Conservation (phyloP, 345 rosid genomes). For the Eucalyptus sideroxylon region DNA sequence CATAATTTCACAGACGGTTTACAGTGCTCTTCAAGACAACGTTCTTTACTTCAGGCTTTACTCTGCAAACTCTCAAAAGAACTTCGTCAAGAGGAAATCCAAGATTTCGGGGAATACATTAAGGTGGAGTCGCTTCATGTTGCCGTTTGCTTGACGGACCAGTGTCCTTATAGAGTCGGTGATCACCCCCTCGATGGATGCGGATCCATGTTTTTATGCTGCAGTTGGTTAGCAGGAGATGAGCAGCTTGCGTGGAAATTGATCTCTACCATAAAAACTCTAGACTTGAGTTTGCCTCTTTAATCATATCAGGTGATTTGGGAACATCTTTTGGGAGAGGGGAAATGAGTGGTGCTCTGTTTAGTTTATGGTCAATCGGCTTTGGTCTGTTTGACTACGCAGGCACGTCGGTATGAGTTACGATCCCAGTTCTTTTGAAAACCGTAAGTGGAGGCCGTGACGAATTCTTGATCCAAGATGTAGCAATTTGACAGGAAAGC, state of each 20-base stretch:
- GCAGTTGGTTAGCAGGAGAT: conserved; percentile 61
- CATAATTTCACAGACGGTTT: neutral
- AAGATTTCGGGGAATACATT: conserved; percentile 30
- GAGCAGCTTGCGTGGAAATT: conserved; percentile 66
- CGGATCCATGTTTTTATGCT: conserved; percentile 41
- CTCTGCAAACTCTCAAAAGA: conserved; percentile 14
- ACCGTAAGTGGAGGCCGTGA: neutral
- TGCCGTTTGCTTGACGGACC: conserved; percentile 32
- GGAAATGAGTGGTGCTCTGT: neutral
- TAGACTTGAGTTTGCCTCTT: neutral
- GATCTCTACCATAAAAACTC: conserved; percentile 25
- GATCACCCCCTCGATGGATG: neutral
- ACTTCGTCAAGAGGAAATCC: conserved; percentile 15
- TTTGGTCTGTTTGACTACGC: neutral
- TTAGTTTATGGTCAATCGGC: neutral
- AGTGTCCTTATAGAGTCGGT: conserved; percentile 36
- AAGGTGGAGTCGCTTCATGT: conserved; percentile 43
- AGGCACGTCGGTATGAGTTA: neutral
- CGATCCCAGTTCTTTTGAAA: neutral
- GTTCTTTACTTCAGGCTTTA: conserved; percentile 18
- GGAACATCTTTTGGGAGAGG: neutral
- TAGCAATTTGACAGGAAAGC: neutral
- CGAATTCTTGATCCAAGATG: neutral
- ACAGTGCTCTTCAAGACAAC: neutral
- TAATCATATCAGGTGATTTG: neutral